Evolutionary conservation across 352 stramenopile species (phyloP).

Genomic region (Lagenidium sp.): DNA sequence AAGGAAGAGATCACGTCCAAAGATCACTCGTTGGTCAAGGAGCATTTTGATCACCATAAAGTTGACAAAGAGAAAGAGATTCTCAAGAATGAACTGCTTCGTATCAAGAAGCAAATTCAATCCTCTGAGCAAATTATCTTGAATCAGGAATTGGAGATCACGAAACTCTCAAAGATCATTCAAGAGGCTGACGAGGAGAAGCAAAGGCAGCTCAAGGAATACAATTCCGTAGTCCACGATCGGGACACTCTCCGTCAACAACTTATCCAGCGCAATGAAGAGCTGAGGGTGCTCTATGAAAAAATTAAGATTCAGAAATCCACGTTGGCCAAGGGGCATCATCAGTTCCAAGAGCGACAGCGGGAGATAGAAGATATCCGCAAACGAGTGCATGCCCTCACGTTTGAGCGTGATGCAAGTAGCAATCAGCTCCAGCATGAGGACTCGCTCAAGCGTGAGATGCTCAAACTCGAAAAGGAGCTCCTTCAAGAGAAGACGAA

Average conservation of each 20-base stretch:
- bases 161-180: conserved; percentile 84
- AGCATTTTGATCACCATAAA: conserved; percentile 92
- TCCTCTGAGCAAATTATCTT: conserved; percentile 83
- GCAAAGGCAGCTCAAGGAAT: conserved; percentile 82
- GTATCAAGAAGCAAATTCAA: conserved; percentile 89
- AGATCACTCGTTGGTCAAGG: conserved; percentile 88
- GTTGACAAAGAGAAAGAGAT: conserved; percentile 91
- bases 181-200: conserved; percentile 87
- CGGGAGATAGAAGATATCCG: conserved; percentile 46
- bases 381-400: conserved; percentile 43
- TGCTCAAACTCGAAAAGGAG: conserved; percentile 62
- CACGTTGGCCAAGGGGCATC: conserved; percentile 70
- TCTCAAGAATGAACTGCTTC: conserved; percentile 84
- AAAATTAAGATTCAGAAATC: conserved; percentile 90
- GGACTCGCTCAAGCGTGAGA: conserved; percentile 43
- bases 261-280: conserved; percentile 82
- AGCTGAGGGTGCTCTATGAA: conserved; percentile 84
- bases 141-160: conserved; percentile 79
- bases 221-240: conserved; percentile 76
- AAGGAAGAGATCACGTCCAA: conserved; percentile 92
- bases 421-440: conserved; percentile 55
- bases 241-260: conserved; percentile 78
- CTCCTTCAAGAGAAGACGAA: conserved; percentile 80
- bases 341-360: conserved; percentile 62
- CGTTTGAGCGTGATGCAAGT: conserved; percentile 50